Percentiles rank a stretch among this genome's conserved stretches.
Conservation (phyloP, 306 rosid genomes). For the Medicago truncatula region DNA sequence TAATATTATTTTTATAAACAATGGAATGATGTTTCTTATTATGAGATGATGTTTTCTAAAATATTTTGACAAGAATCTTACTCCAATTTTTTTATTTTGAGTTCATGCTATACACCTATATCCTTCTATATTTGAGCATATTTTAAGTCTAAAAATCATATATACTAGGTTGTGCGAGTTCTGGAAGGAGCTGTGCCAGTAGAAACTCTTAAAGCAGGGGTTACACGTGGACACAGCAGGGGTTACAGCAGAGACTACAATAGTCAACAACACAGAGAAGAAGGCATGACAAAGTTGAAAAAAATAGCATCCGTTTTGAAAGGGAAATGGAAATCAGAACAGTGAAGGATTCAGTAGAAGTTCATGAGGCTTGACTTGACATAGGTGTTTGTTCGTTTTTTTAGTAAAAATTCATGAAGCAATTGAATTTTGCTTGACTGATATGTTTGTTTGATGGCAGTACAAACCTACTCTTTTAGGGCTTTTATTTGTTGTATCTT, state of each 20-base stretch:
- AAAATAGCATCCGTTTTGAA: constrained; percentile 84
- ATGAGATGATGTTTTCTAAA: too few species aligned
- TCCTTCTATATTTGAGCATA: background rate
- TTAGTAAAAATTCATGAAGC: constrained; percentile 56
- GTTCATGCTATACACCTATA: background rate
- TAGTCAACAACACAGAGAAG: constrained; percentile 81
- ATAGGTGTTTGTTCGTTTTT: constrained; percentile 28
- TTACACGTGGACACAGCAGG: constrained; percentile 74
- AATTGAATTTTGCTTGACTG: constrained; percentile 51
- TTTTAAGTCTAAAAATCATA: constrained; percentile 6
- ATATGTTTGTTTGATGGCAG: constrained; percentile 33
- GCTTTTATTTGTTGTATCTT: too few species aligned
- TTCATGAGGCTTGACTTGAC: constrained; percentile 53
- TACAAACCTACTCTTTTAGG: too few species aligned
- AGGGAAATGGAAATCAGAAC: constrained; percentile 85
- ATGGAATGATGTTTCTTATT: too few species aligned
- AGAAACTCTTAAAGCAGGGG: constrained; percentile 81
- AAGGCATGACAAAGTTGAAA: constrained; percentile 88
- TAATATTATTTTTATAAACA: too few species aligned
- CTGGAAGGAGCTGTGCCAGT: constrained; percentile 91
- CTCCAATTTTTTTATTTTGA: background rate
- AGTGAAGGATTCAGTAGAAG: constrained; percentile 67
- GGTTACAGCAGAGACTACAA: constrained; percentile 66
- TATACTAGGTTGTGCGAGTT: constrained; percentile 72
- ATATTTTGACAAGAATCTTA: background rate